Base-by-base conservation (phyloP, 192 early-diverging fungal genomes). In the Chytriomyces confervae region DNA sequence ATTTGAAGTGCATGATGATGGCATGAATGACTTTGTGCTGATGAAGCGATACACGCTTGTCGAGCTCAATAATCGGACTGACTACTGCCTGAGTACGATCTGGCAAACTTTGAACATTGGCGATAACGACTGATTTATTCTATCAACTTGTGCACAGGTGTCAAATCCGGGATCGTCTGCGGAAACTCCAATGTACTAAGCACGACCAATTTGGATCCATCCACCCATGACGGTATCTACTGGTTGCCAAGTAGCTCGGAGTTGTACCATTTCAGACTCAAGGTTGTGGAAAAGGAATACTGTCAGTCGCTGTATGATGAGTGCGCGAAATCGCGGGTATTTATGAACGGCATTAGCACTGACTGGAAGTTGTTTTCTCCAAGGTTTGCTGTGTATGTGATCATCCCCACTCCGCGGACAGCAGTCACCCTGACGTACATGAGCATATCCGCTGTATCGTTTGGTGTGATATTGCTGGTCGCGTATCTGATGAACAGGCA, bases 61-160 rank as follows among this genome's bases (percentile, higher is more conserved):
- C 20, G 78, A 79, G 49, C 45, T 79, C 23, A 79, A 79, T 46
- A 75, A 75, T 49, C 53, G 78, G 50, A 79, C 72, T 16, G 78
- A 79, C 75, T 79, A 68, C 61, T 79, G 78, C 29, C 20, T 79
- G 5, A 43, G 71, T 64, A 29, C 50, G 65, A 27, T 72, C 27
- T 36, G 3, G 36, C 70, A 51, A 43, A n/a, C 23, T 18, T 51
- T 23, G 69, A 36, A 11, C 7, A 6, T 76, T 23, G 24, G 10
- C 72, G 7, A 46, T 73, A 36, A 10, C 46, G 6, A 46, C 50
- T 43, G 43, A 57, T 61, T 10, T 57, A 2, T 46, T 73, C 53
- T 43, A 6, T 8, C 20, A 72, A 13, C 8, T 5, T 44, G n/a
- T 27, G 10, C 24, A 64, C 50, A 29, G 66, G 68, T 46, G 71